Base-by-base conservation (phyloP, 495 filamentous ascomycete genomes). In the Aspergillus affinis region DNA sequence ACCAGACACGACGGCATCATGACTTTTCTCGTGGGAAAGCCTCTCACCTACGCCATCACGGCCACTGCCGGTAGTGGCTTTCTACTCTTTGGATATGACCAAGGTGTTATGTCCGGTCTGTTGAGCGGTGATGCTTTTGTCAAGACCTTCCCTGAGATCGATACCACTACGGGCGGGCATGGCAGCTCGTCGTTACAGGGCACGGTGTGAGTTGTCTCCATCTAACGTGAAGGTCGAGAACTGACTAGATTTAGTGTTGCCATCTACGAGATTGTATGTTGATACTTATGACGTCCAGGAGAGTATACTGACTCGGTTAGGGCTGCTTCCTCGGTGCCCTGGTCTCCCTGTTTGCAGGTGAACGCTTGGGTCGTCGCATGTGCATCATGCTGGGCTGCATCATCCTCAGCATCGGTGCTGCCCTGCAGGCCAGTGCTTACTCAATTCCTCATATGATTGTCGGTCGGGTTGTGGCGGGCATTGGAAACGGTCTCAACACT, bases 271-370 rank as follows among this genome's bases (percentile, higher is more conserved):
- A 75, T 75, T 23, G 70, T 72, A 58, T 47, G 70, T 65, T 18
- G 2, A 8, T 32, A 17, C 20, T 20, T 2, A 13, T 4, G 23
- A 20, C 9, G 13, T n/a, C 6, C 23, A 27, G 9, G 3, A 19
- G 21, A 4, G 0, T 27, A 6, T n/a, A 15, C 59, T 54, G 10
- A 55, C 23, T 44, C 17, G 8, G 29, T 15, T 55, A 73, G 68
- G 84, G 83, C 30, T 86, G 82, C 60, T 84, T 86, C 61, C 61
- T 85, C n/a, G 84, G 84, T 27, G 81, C 84, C 23, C 67, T 86
- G 10, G 60, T 72, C 3, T 75, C 81, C 1, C 68, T 83, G 47
- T 68, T 73, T 21, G 65, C 81, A 45, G 84, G 85, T 46, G 83
- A 85, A 57, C 65, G 60, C 17, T 72, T 86, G 3, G 84, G 84